These are phyloP conservation scores for Trichosporon inkin DNA, from an alignment of 1,284 basidiomycete species.

Conservation along the genomic window DNA sequence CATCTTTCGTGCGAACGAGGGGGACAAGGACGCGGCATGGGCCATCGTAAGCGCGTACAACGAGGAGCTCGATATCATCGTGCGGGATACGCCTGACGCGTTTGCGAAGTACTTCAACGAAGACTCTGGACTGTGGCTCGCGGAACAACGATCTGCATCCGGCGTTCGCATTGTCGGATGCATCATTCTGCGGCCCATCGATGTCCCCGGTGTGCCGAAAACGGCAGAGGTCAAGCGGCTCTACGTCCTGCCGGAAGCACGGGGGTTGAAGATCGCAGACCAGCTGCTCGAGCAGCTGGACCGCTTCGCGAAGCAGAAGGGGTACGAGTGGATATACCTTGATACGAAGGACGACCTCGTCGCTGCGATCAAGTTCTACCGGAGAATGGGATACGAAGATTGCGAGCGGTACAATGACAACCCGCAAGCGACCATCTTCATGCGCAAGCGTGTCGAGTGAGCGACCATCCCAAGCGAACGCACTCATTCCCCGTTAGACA, in stretches of 20 bases:
- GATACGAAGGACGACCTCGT: conserved; percentile 17
- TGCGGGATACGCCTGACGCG: conserved; percentile 25
- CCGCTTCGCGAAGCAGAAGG: background rate
- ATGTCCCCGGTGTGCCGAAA: background rate
- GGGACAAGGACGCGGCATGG: conserved; percentile 10
- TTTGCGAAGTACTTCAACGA: conserved; percentile 32
- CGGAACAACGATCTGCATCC: background rate
- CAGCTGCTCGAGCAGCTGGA: conserved; percentile 10
- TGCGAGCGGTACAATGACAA: conserved; percentile 18
- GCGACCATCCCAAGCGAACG: no score
- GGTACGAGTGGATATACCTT: conserved; percentile 14
- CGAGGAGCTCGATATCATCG: conserved; percentile 14
- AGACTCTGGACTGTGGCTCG: conserved; percentile 29
- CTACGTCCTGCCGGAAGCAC: conserved; percentile 12
- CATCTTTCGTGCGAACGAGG: conserved; percentile 6
- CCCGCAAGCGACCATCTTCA: conserved; percentile 19
- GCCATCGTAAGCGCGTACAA: conserved; percentile 15
- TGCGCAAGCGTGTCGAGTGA: conserved; percentile 10
- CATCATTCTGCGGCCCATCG: conserved; percentile 14
- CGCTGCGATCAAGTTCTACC: conserved; percentile 16
- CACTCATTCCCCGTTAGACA: no score
- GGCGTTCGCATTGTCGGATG: conserved; percentile 12
- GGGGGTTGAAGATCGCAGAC: conserved; percentile 11
- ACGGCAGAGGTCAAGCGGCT: conserved; percentile 17
- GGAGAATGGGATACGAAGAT: conserved; percentile 12